phyloP scores from a whole-genome alignment of 768 basidiomycete species.

The Omphalotus guepiniiformis region DNA sequence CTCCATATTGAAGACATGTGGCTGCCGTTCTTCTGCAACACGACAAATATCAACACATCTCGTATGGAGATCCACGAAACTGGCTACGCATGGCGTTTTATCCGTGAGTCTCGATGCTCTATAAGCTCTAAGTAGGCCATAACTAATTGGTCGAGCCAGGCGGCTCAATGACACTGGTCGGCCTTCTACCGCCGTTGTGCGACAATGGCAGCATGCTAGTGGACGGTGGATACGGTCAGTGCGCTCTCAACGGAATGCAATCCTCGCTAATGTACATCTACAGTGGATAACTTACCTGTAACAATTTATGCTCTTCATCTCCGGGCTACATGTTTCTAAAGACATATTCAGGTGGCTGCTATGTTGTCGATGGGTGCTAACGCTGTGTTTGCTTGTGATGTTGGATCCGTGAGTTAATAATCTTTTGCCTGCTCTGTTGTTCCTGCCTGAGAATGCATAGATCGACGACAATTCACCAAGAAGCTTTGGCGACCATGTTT shows the following conservation, averaged over 20 bases:
- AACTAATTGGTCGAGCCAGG: constrained; percentile 45
- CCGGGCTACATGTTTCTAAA: constrained; percentile 3
- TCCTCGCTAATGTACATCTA: constrained; percentile 8
- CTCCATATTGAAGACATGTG: constrained; percentile 98
- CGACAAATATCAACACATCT: constrained; percentile 94
- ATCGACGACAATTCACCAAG: constrained; percentile 94
- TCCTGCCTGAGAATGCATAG: constrained; percentile 27
- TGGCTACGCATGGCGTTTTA: constrained; percentile 97
- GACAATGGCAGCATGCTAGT: constrained; percentile 92
- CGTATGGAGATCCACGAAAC: constrained; percentile 97
- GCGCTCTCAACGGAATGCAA: background rate
- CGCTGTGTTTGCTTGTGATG: constrained; percentile 89
- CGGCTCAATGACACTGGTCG: constrained; percentile 96
- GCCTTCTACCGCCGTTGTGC: constrained; percentile 89
- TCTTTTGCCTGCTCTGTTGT: too few species aligned
- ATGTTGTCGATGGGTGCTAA: constrained; percentile 92
- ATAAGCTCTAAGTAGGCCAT: background rate
- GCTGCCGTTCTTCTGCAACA: constrained; percentile 97
- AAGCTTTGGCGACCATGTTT: constrained; percentile 91
- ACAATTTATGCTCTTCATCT: constrained; percentile 15
- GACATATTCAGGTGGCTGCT: constrained; percentile 64
- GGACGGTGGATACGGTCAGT: constrained; percentile 83
- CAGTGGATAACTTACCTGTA: constrained; percentile 89
- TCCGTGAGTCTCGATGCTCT: constrained; percentile 48
- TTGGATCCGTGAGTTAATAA: constrained; percentile 72